A percentile compares a stretch with the other conserved stretches of the same genome.
Evolutionary conservation across 345 rosid species (phyloP).

Genomic region (Chamaenerion angustifolium): DNA sequence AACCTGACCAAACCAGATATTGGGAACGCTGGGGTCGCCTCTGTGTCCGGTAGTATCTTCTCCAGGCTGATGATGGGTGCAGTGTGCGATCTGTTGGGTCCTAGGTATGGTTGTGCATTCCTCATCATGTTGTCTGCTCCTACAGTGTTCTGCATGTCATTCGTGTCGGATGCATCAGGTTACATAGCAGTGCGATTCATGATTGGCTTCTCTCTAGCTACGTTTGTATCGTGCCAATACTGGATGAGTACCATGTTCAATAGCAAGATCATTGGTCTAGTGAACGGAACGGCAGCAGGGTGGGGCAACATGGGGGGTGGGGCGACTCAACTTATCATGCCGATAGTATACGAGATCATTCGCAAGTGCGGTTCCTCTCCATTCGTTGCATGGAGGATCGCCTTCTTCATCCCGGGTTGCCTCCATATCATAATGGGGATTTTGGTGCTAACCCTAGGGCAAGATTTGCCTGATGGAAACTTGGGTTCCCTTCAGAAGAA

Average conservation of each 20-base stretch:
- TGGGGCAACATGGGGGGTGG: conserved; percentile 98
- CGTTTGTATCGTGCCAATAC: conserved; percentile 80
- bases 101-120: conserved; percentile 74
- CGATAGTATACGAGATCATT: conserved; percentile 55
- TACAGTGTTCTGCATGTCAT: conserved; percentile 71
- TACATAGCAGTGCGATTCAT: conserved; percentile 63
- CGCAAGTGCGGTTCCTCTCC: conserved; percentile 43
- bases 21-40: conserved; percentile 81
- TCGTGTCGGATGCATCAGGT: conserved; percentile 44
- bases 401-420: conserved; percentile 68
- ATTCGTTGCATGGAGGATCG: conserved; percentile 82
- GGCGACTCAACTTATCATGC: conserved; percentile 75
- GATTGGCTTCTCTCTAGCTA: conserved; percentile 87
- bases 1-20: conserved; percentile 46
- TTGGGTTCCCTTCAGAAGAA: conserved; percentile 46
- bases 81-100: conserved; percentile 64
- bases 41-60: conserved; percentile 78
- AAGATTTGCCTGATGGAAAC: conserved; percentile 86
- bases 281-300: conserved; percentile 83
- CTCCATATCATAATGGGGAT: conserved; percentile 57
- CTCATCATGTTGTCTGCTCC: conserved; percentile 74
- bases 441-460: conserved; percentile 59
- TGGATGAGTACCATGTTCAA: conserved; percentile 99
- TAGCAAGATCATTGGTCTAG: conserved; percentile 63
- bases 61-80: conserved; percentile 93